phyloP scores from a whole-genome alignment of 495 filamentous ascomycete species.

The Tuber indicum region DNA sequence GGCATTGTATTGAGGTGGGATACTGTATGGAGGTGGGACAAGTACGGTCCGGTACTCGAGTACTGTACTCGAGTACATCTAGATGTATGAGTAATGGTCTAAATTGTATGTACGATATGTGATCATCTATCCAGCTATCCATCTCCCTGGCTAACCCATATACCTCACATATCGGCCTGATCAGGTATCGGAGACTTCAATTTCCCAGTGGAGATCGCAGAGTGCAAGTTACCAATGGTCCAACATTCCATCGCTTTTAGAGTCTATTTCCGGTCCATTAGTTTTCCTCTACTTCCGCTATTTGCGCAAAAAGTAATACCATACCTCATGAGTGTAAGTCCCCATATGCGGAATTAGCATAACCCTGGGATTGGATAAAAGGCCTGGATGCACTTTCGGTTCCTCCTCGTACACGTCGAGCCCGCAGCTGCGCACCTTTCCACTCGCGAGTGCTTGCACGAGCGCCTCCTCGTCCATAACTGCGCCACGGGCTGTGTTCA shows the following conservation, averaged over 20 bases:
- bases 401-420: slow-evolving; percentile 79
- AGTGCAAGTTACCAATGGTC: slow-evolving; percentile 60
- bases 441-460: slow-evolving; percentile 60
- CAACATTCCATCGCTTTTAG: slow-evolving; percentile 74
- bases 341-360: slow-evolving; percentile 79
- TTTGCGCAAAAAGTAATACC: neutral
- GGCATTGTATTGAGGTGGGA: no score
- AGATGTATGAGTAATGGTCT: neutral
- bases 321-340: slow-evolving; percentile 55
- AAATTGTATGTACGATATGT: neutral
- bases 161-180: slow-evolving; percentile 45
- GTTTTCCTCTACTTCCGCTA: neutral
- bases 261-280: slow-evolving; percentile 46
- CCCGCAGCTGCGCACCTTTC: slow-evolving; percentile 61
- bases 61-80: no score
- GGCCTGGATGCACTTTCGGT: slow-evolving; percentile 62
- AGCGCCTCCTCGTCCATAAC: slow-evolving; percentile 72
- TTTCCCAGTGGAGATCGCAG: slow-evolving; percentile 57
- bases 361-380: slow-evolving; percentile 62
- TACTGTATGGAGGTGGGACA: neutral
- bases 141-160: neutral
- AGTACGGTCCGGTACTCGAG: neutral
- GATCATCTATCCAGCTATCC: neutral
- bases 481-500: slow-evolving; percentile 77
- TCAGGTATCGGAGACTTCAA: slow-evolving; percentile 67